phyloP scores from a whole-genome alignment of 371 early-diverging fungal species.

The Syncephalastrum racemosum region DNA sequence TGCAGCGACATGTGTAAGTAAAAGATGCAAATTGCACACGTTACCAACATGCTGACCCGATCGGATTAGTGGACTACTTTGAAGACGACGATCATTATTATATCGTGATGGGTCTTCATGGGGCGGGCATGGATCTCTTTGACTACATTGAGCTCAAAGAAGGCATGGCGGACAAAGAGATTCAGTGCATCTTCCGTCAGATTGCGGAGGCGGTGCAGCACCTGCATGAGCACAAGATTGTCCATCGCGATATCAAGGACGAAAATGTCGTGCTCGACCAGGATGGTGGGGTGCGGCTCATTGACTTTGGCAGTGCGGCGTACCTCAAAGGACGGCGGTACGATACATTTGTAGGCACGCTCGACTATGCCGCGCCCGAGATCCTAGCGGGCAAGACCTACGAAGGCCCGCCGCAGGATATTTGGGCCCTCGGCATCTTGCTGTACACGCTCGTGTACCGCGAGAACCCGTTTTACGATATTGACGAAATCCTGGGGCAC shows the following conservation, averaged over 20 bases:
- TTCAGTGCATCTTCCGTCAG: slow-evolving; percentile 62
- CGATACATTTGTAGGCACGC: slow-evolving; percentile 74
- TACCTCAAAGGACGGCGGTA: slow-evolving; percentile 63
- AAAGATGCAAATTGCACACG: not conserved
- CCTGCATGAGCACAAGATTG: slow-evolving; percentile 69
- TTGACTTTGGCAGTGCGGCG: slow-evolving; percentile 79
- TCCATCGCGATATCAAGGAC: slow-evolving; percentile 80
- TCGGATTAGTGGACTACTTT: slow-evolving; percentile 52
- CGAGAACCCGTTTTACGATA: slow-evolving; percentile 81
- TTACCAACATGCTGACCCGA: not conserved
- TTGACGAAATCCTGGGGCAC: slow-evolving; percentile 71
- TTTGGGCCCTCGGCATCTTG: slow-evolving; percentile 83
- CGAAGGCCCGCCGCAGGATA: slow-evolving; percentile 76
- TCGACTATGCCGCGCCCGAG: slow-evolving; percentile 78
- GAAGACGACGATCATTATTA: slow-evolving; percentile 72
- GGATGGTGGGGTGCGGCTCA: slow-evolving; percentile 53
- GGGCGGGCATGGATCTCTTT: slow-evolving; percentile 70
- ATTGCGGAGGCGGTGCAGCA: slow-evolving; percentile 65
- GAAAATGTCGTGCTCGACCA: slow-evolving; percentile 74
- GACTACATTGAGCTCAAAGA: slow-evolving; percentile 73
- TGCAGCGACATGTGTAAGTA: slow-evolving; percentile 58
- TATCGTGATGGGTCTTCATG: slow-evolving; percentile 66
- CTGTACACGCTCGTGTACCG: slow-evolving; percentile 79
- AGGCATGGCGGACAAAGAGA: slow-evolving; percentile 54
- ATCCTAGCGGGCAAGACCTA: slow-evolving; percentile 69